Conservation (phyloP, 345 rosid genomes). For the Crucihimalaya himalaica region DNA sequence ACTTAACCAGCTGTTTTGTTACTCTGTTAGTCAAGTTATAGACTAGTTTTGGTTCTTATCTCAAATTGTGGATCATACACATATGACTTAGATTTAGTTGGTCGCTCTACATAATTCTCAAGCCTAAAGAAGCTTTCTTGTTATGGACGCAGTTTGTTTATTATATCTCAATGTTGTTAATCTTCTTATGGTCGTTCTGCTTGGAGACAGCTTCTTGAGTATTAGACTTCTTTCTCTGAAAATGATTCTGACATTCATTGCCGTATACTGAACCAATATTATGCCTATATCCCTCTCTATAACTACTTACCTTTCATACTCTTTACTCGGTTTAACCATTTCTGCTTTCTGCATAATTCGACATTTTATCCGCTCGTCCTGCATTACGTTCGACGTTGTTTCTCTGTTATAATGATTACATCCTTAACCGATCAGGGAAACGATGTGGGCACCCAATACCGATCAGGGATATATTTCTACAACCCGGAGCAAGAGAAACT, state of each 20-base stretch:
- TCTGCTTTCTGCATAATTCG: neutral
- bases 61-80: too few species aligned
- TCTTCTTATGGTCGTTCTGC: neutral
- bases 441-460: conserved; percentile 89
- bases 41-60: neutral
- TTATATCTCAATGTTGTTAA: neutral
- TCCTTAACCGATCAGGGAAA: conserved; percentile 55
- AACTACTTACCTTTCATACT: neutral
- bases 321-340: neutral
- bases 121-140: too few species aligned
- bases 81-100: too few species aligned
- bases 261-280: neutral
- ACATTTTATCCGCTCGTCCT: neutral
- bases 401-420: neutral
- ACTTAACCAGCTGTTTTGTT: neutral
- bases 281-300: neutral
- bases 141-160: too few species aligned
- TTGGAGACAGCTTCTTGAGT: neutral
- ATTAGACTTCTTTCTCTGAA: neutral
- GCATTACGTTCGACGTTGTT: neutral
- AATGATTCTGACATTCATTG: neutral
- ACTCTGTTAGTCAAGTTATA: too few species aligned
- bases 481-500: conserved; percentile 79
- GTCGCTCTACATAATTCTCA: too few species aligned
- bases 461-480: conserved; percentile 83